Percentiles rank a stretch among this genome's conserved stretches.
phyloP scores from a whole-genome alignment of 306 rosid genomes.

The Sophora flavescens region DNA sequence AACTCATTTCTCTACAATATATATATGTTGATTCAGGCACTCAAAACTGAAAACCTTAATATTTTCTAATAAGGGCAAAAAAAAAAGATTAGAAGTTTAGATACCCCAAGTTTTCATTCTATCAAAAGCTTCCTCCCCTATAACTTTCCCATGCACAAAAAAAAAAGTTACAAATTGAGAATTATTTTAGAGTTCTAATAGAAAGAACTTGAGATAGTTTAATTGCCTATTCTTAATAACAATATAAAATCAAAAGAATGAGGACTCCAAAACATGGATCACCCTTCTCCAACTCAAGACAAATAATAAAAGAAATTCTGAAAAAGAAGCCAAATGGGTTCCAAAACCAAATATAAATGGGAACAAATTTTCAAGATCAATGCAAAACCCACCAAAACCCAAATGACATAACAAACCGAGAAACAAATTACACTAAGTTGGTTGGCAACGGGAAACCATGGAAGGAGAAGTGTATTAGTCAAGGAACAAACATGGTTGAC shows the following conservation, averaged over 20 bases:
- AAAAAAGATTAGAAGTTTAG: not conserved
- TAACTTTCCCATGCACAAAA: not conserved
- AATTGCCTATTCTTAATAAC: not conserved
- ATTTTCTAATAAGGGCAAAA: not conserved
- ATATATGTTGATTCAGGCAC: constrained; percentile 6
- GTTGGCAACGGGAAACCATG: constrained; percentile 1
- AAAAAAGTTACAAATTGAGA: constrained; percentile 3
- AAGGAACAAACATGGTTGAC: constrained; percentile 45
- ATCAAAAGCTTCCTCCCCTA: constrained; percentile 30
- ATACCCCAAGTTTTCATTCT: constrained; percentile 2
- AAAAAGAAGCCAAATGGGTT: constrained; percentile 26
- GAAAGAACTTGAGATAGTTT: constrained; percentile 14
- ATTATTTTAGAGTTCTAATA: not conserved
- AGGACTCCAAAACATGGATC: not conserved
- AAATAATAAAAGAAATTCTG: not conserved
- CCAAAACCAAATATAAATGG: constrained; percentile 4
- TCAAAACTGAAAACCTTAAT: constrained; percentile 13
- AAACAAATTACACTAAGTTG: not conserved
- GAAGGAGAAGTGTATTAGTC: constrained; percentile 43
- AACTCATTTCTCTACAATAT: constrained; percentile 64
- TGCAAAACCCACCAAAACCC: constrained; percentile 42
- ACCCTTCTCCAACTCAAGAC: not conserved
- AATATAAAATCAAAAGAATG: not conserved
- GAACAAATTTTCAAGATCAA: constrained; percentile 23
- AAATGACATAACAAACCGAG: constrained; percentile 34